phyloP scores from a whole-genome alignment of 129 eudicot genomes.

The Tagetes patula region DNA sequence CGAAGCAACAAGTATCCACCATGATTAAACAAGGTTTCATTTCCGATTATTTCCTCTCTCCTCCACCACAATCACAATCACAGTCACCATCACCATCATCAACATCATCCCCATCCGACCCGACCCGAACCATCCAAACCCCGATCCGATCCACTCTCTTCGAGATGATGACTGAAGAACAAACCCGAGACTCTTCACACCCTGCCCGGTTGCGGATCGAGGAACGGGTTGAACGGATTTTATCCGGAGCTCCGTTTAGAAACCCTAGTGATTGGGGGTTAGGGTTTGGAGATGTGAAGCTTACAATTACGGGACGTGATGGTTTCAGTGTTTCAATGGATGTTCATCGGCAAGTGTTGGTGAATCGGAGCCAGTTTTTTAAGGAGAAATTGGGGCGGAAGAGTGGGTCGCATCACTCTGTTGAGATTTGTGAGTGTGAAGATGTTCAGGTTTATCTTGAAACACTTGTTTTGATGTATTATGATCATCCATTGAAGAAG shows the following conservation, averaged over 20 bases:
- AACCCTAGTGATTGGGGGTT: conserved; percentile 39
- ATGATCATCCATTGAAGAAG: conserved; percentile 63
- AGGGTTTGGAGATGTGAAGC: conserved; percentile 80
- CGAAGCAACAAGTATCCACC: conserved; percentile 61
- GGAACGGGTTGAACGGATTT: conserved; percentile 53
- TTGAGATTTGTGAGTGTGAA: conserved; percentile 93
- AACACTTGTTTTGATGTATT: conserved; percentile 74
- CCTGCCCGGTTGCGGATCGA: conserved; percentile 28
- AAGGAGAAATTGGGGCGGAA: conserved; percentile 61
- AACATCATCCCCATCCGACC: conserved; percentile 33
- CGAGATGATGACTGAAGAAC: conserved; percentile 85
- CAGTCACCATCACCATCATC: too few relatives aligned
- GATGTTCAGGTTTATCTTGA: conserved; percentile 85
- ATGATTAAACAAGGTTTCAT: conserved; percentile 94
- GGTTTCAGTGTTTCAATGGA: conserved; percentile 67
- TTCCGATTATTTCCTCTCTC: conserved; percentile 63
- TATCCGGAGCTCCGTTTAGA: conserved; percentile 57
- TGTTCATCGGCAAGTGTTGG: conserved; percentile 71
- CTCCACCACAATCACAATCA: conserved; percentile 27
- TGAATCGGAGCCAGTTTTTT: conserved; percentile 63
- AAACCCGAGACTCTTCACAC: conserved; percentile 47
- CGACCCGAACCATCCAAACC: conserved; percentile 44
- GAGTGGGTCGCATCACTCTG: conserved; percentile 53
- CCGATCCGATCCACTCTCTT: conserved; percentile 65
- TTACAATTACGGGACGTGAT: conserved; percentile 58